phyloP scores from a whole-genome alignment of 139 green algal species.

The Haematococcus sp. region DNA sequence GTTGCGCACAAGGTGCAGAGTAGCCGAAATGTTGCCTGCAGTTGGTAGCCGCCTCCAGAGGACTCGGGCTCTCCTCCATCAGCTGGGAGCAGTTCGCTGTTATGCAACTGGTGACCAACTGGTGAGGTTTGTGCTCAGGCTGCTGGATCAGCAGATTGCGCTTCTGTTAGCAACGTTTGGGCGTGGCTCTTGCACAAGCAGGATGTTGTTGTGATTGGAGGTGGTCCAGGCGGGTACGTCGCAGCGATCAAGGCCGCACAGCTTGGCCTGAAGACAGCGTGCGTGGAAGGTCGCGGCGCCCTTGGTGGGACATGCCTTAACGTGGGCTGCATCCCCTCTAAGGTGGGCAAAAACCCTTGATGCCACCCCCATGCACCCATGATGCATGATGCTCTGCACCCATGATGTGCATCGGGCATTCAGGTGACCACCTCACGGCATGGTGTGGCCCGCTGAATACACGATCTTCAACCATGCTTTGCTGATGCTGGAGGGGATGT shows the following conservation, averaged over 20 bases:
- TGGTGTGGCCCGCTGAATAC: too few species aligned
- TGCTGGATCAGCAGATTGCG: neutral
- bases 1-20: too few species aligned
- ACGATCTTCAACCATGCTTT: too few species aligned
- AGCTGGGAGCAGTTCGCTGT: neutral
- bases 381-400: neutral
- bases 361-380: neutral
- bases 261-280: constrained; percentile 93
- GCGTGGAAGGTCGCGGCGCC: constrained; percentile 89
- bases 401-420: too few species aligned
- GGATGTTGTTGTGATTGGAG: constrained; percentile 95
- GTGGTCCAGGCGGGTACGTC: constrained; percentile 96
- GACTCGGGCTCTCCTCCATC: neutral
- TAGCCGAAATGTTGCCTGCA: neutral
- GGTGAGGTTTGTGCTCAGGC: neutral
- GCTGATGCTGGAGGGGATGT: too few species aligned
- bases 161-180: neutral
- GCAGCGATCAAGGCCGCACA: constrained; percentile 97
- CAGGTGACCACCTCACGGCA: too few species aligned
- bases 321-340: constrained; percentile 97
- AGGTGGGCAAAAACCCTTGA: constrained; percentile 46
- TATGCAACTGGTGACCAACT: constrained; percentile 4
- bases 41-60: neutral
- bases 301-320: constrained; percentile 98
- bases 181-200: constrained; percentile 36